A percentile compares a stretch with the other conserved stretches of the same genome.
Conservation (phyloP, 2,329 filamentous ascomycete species). For the Lachnellula suecica region DNA sequence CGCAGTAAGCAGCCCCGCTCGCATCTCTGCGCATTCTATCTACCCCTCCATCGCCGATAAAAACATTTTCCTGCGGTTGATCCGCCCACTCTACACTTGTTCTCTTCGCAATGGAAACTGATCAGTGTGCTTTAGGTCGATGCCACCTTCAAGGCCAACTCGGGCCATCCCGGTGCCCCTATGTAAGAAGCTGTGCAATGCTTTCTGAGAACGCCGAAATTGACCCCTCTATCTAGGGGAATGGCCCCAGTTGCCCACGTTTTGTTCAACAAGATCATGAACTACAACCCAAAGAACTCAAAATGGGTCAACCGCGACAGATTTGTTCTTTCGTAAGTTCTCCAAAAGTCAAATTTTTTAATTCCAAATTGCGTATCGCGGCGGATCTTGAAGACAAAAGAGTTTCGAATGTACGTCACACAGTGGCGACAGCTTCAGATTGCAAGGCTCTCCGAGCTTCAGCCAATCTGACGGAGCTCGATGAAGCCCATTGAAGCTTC, state of each 20-base stretch:
- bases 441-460: neutral
- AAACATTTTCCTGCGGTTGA: constrained; percentile 28
- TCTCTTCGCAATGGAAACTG: constrained; percentile 13
- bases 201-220: constrained; percentile 14
- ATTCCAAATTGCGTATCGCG: no score
- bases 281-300: constrained; percentile 99
- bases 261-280: constrained; percentile 99
- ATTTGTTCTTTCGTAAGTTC: constrained; percentile 95
- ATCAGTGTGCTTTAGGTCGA: constrained; percentile 67
- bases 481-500: no score
- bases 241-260: constrained; percentile 96
- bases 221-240: constrained; percentile 50
- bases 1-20: constrained; percentile 67
- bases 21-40: constrained; percentile 4
- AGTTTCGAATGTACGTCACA: no score
- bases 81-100: constrained; percentile 17
- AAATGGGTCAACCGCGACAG: constrained; percentile 96
- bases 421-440: no score
- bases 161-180: constrained; percentile 96
- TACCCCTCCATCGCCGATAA: constrained; percentile 35
- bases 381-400: no score
- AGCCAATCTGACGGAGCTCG: no score
- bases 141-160: constrained; percentile 95
- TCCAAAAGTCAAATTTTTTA: neutral
- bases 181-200: constrained; percentile 64